phyloP scores from a whole-genome alignment of 176 grass and related monocot genomes.

The Pharus latifolius region DNA sequence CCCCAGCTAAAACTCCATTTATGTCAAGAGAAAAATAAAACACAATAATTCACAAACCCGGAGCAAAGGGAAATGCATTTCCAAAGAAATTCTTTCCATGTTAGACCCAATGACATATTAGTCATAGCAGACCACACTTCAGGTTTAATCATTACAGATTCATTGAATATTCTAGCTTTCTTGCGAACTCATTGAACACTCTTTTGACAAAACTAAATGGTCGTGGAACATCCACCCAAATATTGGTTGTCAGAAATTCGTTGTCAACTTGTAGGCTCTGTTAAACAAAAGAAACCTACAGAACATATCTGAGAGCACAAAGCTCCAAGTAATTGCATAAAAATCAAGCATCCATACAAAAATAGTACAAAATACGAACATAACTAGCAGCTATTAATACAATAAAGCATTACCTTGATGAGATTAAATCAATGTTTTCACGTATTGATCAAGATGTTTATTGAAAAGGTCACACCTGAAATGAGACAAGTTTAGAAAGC shows the following conservation, averaged over 20 bases:
- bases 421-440: constrained; percentile 54
- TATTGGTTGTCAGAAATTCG: neutral
- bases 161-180: neutral
- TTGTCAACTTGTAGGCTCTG: neutral
- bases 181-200: neutral
- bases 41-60: neutral
- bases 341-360: neutral
- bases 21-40: neutral
- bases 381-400: no score
- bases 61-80: neutral
- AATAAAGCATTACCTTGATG: constrained; percentile 1
- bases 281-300: neutral
- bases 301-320: neutral
- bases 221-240: neutral
- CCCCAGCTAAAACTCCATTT: neutral
- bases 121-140: neutral
- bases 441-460: constrained; percentile 67
- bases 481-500: neutral
- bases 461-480: constrained; percentile 67
- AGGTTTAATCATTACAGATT: neutral
- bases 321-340: neutral
- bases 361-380: neutral
- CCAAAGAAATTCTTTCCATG: neutral
- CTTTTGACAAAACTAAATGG: neutral
- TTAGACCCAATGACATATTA: neutral